These are phyloP conservation scores for Starmerella geochares DNA, from an alignment of 805 yeast genomes.

Conservation along the genomic window DNA sequence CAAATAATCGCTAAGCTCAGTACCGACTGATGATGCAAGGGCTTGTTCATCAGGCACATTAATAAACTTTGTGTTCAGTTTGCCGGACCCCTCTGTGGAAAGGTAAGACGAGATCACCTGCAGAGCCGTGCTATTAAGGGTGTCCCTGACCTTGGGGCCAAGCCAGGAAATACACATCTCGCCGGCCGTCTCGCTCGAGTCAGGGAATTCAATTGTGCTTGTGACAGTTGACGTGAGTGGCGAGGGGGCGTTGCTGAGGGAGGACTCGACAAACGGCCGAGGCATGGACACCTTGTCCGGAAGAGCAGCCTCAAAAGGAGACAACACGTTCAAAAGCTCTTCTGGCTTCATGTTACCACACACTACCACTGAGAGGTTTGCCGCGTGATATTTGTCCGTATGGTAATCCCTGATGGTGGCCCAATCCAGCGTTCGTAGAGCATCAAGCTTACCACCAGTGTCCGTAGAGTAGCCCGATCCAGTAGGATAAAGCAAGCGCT, in stretches of 20 bases:
- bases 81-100: constrained; percentile 65
- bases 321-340: constrained; percentile 54
- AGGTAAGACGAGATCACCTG: constrained; percentile 64
- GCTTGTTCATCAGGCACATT: constrained; percentile 63
- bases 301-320: constrained; percentile 44
- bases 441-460: constrained; percentile 81
- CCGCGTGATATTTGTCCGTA: constrained; percentile 59
- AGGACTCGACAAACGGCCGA: constrained; percentile 73
- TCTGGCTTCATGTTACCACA: constrained; percentile 76
- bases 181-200: constrained; percentile 75
- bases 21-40: constrained; percentile 58
- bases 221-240: constrained; percentile 35
- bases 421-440: constrained; percentile 61
- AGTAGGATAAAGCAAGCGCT: constrained; percentile 33
- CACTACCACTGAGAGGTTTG: constrained; percentile 70
- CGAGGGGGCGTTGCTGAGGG: constrained; percentile 32
- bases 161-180: constrained; percentile 67
- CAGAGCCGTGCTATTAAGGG: constrained; percentile 52
- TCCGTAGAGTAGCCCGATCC: constrained; percentile 81
- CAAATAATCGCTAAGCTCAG: constrained; percentile 63
- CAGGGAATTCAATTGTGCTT: constrained; percentile 68
- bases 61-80: constrained; percentile 59
- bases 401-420: constrained; percentile 73
- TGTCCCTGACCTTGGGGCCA: constrained; percentile 56
- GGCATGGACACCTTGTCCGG: constrained; percentile 29